Conservation (phyloP, 352 stramenopile genomes). For the Globisporangium perplexum region DNA sequence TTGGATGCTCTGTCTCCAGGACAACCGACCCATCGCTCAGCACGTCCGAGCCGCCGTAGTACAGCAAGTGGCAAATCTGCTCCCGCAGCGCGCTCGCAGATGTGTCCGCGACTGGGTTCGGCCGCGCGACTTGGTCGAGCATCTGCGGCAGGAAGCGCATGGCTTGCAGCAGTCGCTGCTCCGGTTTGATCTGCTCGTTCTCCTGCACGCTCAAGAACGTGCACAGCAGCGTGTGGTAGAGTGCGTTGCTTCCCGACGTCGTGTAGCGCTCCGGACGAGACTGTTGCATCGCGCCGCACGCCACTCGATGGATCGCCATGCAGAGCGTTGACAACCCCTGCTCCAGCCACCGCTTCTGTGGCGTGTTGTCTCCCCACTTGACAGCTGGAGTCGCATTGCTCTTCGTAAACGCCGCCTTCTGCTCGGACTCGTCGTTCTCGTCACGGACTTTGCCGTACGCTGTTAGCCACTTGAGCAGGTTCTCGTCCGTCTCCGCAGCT, state of each 20-base stretch:
- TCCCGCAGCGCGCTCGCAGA: constrained; percentile 22
- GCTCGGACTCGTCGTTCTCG: constrained; percentile 15
- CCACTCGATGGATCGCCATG: constrained; percentile 83
- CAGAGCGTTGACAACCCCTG: constrained; percentile 70
- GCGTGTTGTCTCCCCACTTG: constrained; percentile 14
- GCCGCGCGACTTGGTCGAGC: constrained; percentile 45
- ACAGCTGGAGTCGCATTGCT: neutral
- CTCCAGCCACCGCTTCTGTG: constrained; percentile 51
- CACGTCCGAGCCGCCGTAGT: constrained; percentile 70
- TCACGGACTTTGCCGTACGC: constrained; percentile 14
- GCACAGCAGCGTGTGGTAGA: constrained; percentile 78
- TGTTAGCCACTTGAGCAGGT: constrained; percentile 47
- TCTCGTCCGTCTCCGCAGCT: constrained; percentile 14
- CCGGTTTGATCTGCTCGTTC: constrained; percentile 50
- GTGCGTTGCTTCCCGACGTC: constrained; percentile 61
- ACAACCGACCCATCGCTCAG: constrained; percentile 56
- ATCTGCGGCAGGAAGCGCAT: constrained; percentile 77
- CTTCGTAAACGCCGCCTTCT: constrained; percentile 15
- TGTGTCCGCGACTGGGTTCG: constrained; percentile 16
- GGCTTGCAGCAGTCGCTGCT: constrained; percentile 58
- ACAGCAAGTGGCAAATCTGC: constrained; percentile 60
- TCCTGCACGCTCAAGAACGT: constrained; percentile 59
- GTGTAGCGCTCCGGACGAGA: constrained; percentile 77
- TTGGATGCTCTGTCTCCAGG: constrained; percentile 71
- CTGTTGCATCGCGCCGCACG: constrained; percentile 77